phyloP scores from a whole-genome alignment of 805 yeast genomes.

The Starmerella stigmatis region DNA sequence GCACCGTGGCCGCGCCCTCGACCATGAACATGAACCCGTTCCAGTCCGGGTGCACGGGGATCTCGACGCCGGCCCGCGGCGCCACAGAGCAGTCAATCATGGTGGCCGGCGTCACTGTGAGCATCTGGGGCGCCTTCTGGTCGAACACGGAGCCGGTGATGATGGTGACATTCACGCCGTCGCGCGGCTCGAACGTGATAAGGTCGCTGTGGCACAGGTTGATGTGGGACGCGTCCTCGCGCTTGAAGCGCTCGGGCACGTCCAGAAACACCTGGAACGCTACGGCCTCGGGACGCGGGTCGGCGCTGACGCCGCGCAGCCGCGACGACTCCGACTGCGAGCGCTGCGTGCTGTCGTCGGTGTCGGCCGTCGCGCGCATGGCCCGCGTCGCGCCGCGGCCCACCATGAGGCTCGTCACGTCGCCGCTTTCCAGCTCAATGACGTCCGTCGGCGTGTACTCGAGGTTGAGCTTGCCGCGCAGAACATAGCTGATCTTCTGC shows the following conservation, averaged over 20 bases:
- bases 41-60: slow-evolving; percentile 24
- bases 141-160: slow-evolving; percentile 21
- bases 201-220: slow-evolving; percentile 16
- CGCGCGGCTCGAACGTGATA: slow-evolving; percentile 5
- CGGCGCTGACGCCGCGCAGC: background rate
- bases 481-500: slow-evolving; percentile 19
- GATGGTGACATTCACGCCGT: slow-evolving; percentile 12
- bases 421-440: slow-evolving; percentile 21
- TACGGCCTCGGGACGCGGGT: slow-evolving; percentile 6
- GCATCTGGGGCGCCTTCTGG: slow-evolving; percentile 15
- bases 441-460: slow-evolving; percentile 20
- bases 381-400: slow-evolving; percentile 23
- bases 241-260: slow-evolving; percentile 23
- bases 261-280: slow-evolving; percentile 22
- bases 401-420: slow-evolving; percentile 22
- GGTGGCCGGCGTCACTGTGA: slow-evolving; percentile 21
- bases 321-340: background rate
- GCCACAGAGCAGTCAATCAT: slow-evolving; percentile 14
- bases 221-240: slow-evolving; percentile 19
- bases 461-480: slow-evolving; percentile 16
- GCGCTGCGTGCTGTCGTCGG: background rate
- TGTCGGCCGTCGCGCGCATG: slow-evolving; percentile 6
- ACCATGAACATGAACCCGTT: slow-evolving; percentile 28
- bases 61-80: slow-evolving; percentile 15
- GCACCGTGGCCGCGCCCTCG: slow-evolving; percentile 23